These are phyloP conservation scores for Chalciporus sphaerocephalus DNA, from an alignment of 768 basidiomycete species.

Conservation along the genomic window DNA sequence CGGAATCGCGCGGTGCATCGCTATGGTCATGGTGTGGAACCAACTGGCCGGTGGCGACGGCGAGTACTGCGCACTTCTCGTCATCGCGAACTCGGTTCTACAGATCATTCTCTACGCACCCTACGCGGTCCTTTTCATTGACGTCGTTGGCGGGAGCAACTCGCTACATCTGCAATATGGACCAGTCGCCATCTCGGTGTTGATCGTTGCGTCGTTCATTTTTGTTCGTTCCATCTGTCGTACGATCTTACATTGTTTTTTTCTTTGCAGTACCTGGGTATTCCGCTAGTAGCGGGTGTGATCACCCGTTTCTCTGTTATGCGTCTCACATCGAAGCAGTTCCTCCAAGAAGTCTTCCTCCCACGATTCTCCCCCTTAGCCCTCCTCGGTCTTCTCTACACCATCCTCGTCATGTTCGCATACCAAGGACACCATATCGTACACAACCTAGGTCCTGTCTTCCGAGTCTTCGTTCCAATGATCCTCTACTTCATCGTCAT, in stretches of 20 bases:
- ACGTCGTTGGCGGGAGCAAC: slow-evolving; percentile 52
- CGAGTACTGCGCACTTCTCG: slow-evolving; percentile 75
- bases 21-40: slow-evolving; percentile 84
- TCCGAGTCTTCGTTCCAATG: slow-evolving; percentile 78
- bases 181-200: slow-evolving; percentile 58
- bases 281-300: slow-evolving; percentile 69
- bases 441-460: slow-evolving; percentile 69
- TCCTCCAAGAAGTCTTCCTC: slow-evolving; percentile 59
- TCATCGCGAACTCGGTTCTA: slow-evolving; percentile 73
- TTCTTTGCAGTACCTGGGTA: slow-evolving; percentile 65
- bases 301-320: slow-evolving; percentile 61
- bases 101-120: slow-evolving; percentile 73
- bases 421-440: slow-evolving; percentile 67
- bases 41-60: slow-evolving; percentile 62
- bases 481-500: slow-evolving; percentile 75
- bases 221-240: not conserved
- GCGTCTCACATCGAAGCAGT: slow-evolving; percentile 38
- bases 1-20: slow-evolving; percentile 42
- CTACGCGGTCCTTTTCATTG: slow-evolving; percentile 67
- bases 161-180: slow-evolving; percentile 49
- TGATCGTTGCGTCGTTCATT: slow-evolving; percentile 59
- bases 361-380: slow-evolving; percentile 65
- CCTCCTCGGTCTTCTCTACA: slow-evolving; percentile 75
- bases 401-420: slow-evolving; percentile 72
- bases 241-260: not conserved